A percentile compares a stretch with the other conserved stretches of the same genome.
Evolutionary conservation across 2,329 filamentous ascomycete species (phyloP).

Genomic region (Geosmithia flava): DNA sequence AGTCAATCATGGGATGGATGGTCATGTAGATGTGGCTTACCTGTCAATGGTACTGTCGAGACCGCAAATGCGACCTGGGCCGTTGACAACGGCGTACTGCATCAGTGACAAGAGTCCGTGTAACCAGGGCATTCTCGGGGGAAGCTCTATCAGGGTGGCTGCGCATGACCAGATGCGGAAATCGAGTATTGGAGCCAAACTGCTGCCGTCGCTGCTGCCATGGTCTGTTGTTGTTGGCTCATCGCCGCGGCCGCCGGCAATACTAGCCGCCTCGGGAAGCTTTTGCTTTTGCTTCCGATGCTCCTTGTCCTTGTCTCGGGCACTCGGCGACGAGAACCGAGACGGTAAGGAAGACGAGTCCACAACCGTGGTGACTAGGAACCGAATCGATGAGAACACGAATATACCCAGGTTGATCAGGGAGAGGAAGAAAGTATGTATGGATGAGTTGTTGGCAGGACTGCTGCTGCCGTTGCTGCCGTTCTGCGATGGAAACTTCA

Average conservation of each 20-base stretch:
- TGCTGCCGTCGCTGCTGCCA: no score
- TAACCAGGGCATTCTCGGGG: slow-evolving; percentile 84
- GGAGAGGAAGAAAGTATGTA: slow-evolving; percentile 40
- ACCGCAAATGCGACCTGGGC: slow-evolving; percentile 63
- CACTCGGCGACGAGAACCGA: slow-evolving; percentile 18
- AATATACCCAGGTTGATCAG: slow-evolving; percentile 41
- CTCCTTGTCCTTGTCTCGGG: slow-evolving; percentile 7
- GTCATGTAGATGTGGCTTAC: slow-evolving; percentile 45
- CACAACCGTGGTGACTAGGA: slow-evolving; percentile 46
- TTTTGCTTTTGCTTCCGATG: neutral
- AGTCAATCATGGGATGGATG: slow-evolving; percentile 13
- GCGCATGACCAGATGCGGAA: slow-evolving; percentile 70
- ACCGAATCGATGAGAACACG: slow-evolving; percentile 51
- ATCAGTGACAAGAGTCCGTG: slow-evolving; percentile 61
- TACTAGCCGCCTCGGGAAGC: neutral
- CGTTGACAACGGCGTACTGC: slow-evolving; percentile 60
- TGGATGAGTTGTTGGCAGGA: slow-evolving; percentile 19
- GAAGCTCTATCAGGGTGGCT: slow-evolving; percentile 60
- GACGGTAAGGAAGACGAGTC: slow-evolving; percentile 56
- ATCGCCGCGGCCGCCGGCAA: neutral
- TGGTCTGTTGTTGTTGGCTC: neutral
- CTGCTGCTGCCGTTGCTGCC: neutral
- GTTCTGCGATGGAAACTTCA: neutral
- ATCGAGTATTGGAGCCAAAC: slow-evolving; percentile 35
- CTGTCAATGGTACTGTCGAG: slow-evolving; percentile 76